Conservation (phyloP, 2,329 filamentous ascomycete genomes). For the Pyrenochaeta sp. region DNA sequence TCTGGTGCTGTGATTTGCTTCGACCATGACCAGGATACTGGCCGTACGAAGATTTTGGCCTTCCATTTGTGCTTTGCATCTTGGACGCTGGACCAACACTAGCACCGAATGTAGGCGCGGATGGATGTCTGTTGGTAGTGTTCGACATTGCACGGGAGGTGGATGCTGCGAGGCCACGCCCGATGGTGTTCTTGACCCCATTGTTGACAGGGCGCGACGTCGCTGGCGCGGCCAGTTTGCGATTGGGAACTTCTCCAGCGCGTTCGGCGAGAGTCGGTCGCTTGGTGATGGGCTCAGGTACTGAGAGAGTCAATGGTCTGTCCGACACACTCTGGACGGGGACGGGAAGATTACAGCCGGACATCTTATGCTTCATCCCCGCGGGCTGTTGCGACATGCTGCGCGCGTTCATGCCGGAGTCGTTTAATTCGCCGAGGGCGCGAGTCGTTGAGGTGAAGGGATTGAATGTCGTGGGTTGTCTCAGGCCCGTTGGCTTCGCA, state of each 20-base stretch:
- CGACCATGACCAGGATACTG: constrained; percentile 47
- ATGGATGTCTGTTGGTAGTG: constrained; percentile 53
- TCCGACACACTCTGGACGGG: constrained; percentile 9
- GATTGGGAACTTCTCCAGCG: constrained; percentile 55
- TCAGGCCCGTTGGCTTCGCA: constrained; percentile 40
- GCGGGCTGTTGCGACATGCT: constrained; percentile 57
- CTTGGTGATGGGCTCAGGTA: constrained; percentile 57
- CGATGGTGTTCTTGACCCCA: constrained; percentile 56
- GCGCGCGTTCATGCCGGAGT: constrained; percentile 62
- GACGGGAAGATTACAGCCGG: constrained; percentile 51
- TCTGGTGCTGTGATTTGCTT: constrained; percentile 55
- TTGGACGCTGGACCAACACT: constrained; percentile 61
- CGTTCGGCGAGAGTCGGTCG: constrained; percentile 60
- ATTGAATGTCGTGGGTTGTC: constrained; percentile 35
- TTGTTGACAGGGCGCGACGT: constrained; percentile 51
- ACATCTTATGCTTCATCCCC: constrained; percentile 60
- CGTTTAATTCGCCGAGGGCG: constrained; percentile 59
- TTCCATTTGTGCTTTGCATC: constrained; percentile 48
- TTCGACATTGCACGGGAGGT: constrained; percentile 52
- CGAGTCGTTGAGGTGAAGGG: constrained; percentile 33
- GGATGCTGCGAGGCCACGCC: constrained; percentile 48
- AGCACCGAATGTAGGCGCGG: constrained; percentile 61
- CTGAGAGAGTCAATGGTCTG: constrained; percentile 39
- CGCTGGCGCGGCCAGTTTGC: constrained; percentile 51
- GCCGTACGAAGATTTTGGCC: constrained; percentile 59